Evolutionary conservation across 192 early-diverging fungal genomes (phyloP).

Genomic region (Coemansia sp.): DNA sequence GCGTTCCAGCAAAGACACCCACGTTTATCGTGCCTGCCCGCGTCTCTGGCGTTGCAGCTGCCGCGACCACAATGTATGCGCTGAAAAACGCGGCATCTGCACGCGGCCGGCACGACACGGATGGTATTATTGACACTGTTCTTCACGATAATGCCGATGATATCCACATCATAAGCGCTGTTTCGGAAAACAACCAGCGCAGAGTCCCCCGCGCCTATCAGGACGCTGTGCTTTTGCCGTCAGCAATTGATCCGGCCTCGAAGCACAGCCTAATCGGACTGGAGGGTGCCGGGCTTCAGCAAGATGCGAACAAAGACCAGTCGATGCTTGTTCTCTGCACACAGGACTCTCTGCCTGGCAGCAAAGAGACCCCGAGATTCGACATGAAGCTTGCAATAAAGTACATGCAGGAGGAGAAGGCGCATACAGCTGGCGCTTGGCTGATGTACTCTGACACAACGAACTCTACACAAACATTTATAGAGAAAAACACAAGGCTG

Average conservation of each 20-base stretch:
- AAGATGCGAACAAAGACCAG: background rate
- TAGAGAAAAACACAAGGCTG: constrained; percentile 85
- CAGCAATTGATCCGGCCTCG: background rate
- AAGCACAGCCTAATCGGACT: background rate
- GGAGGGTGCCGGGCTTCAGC: constrained; percentile 8
- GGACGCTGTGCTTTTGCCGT: constrained; percentile 19
- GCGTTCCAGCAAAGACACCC: constrained; percentile 27
- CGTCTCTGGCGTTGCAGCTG: constrained; percentile 26
- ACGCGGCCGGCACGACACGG: constrained; percentile 12
- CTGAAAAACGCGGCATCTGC: constrained; percentile 22
- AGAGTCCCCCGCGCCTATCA: constrained; percentile 33
- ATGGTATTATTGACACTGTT: constrained; percentile 21
- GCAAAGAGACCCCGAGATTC: constrained; percentile 61
- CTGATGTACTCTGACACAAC: constrained; percentile 78
- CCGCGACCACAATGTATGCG: constrained; percentile 28
- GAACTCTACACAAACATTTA: constrained; percentile 87
- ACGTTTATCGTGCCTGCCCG: constrained; percentile 44
- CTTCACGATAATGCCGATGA: constrained; percentile 36
- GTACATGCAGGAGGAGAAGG: constrained; percentile 52
- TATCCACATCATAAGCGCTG: constrained; percentile 40
- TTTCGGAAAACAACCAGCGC: constrained; percentile 15
- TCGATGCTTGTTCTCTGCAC: constrained; percentile 54
- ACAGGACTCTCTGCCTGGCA: constrained; percentile 40
- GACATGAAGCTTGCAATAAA: constrained; percentile 55
- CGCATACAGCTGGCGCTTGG: constrained; percentile 64